Base-by-base conservation (phyloP, 2,329 filamentous ascomycete species). In the Biscogniauxia sp. region DNA sequence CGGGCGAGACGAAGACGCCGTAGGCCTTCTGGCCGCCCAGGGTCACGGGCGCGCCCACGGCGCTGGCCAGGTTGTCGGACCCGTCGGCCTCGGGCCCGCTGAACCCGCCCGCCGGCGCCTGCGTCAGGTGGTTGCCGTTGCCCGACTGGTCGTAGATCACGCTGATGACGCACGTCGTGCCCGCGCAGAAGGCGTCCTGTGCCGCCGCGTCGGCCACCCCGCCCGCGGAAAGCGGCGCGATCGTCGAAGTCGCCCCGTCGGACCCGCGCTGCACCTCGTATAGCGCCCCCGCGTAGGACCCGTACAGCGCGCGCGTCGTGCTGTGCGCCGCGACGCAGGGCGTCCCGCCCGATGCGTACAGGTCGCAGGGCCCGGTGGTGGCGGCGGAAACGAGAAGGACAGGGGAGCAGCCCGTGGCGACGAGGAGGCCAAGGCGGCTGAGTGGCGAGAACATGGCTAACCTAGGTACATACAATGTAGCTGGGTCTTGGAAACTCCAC, bases 81-180 rank as follows among this genome's bases (percentile, higher is more conserved):
- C 85, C 85, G 68, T 81, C 78, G 32, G 77, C 51, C 23, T 84
- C 83, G 0, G 86, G 86, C 9, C 86, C 86, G 0, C 68, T 73
- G 66, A 84, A 86, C 28, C 77, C 83, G 0, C 86, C 86, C 0
- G 81, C 80, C 0, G 84, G 83, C 1, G 86, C 87, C 64, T 85
- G 85, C 0, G 82, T 87, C 2, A 89, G 83, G 66, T 89, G 83
- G 63, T 89, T 89, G 0, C 79, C 79, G 1, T 73, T 74, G 57
- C 85, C 85, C 13, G 86, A 87, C 73, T 89, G 87, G 70, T 89
- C 87, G 69, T 89, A 89, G 57, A 88, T 87, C 66, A 84, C 79
- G 0, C 80, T 81, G 69, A 89, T 88, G 23, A 87, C 75, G 67
- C 87, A 89, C 13, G 84, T 88, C 0, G 86, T 88, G 54, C 76